Percentiles rank a stretch among this genome's conserved stretches.
These are phyloP conservation scores for Sarocladium kiliense DNA, from an alignment of 2,329 filamentous ascomycete genomes.

Conservation along the genomic window DNA sequence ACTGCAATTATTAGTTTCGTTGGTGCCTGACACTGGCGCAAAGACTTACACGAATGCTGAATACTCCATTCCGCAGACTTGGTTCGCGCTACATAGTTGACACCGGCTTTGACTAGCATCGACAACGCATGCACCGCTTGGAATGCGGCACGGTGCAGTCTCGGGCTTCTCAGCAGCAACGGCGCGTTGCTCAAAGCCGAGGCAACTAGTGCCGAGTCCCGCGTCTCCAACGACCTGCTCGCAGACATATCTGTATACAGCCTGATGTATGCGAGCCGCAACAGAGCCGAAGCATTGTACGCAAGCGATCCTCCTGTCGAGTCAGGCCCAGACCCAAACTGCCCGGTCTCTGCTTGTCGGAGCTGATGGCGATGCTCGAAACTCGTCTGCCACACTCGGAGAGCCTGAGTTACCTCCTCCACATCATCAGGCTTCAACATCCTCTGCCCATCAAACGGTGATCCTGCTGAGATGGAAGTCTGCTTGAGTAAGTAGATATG, in stretches of 20 bases:
- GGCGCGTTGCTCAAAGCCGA: constrained; percentile 55
- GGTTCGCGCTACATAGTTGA: constrained; percentile 57
- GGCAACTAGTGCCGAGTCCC: constrained; percentile 58
- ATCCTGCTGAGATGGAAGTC: constrained; percentile 46
- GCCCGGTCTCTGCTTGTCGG: constrained; percentile 42
- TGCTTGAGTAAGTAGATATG: constrained; percentile 67
- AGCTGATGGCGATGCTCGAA: constrained; percentile 52
- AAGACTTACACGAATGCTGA: constrained; percentile 51
- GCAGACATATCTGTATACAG: constrained; percentile 61
- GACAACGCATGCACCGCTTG: constrained; percentile 65
- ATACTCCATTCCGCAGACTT: constrained; percentile 60
- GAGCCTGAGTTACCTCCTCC: constrained; percentile 49
- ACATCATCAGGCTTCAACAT: constrained; percentile 50
- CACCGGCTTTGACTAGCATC: constrained; percentile 58
- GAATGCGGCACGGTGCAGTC: constrained; percentile 58
- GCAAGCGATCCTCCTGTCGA: constrained; percentile 56
- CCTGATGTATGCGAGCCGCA: constrained; percentile 58
- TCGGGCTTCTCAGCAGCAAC: constrained; percentile 51
- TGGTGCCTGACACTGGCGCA: too few relatives aligned
- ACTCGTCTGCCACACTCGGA: constrained; percentile 53
- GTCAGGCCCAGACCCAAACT: constrained; percentile 39
- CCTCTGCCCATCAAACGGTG: constrained; percentile 44
- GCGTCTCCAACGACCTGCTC: constrained; percentile 57
- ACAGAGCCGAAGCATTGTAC: constrained; percentile 59
- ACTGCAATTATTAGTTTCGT: constrained; percentile 30